Base-by-base conservation (phyloP, 2,329 filamentous ascomycete species). In the Trichoderma simmonsii region DNA sequence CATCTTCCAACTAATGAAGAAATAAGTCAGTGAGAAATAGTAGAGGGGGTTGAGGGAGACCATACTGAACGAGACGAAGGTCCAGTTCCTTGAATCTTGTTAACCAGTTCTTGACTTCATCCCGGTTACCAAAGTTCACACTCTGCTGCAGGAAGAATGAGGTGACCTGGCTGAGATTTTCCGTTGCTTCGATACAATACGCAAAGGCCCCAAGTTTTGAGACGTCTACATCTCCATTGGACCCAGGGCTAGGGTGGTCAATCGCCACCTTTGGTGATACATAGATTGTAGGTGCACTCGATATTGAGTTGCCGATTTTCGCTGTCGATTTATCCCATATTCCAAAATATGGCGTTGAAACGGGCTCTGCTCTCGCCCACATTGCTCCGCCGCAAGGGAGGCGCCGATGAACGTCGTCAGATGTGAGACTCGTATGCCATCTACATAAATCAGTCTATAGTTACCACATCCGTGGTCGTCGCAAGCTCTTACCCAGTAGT, bases 151-250 rank as follows among this genome's bases (percentile, higher is more conserved):
- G 77, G 61, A 86, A 86, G 71, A 82, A 85, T 0, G 79, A 83
- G 0, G 79, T 85, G 1, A 86, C 82, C 0, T 81, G 80, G 60
- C 82, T 85, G 5, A 86, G 75, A 0, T 81, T 85, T 73, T 86
- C 85, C 0, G 83, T 85, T 0, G 84, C 83, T 71, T 86, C 84
- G 11, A 86, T 81, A 9, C 82, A 81, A 61, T 85, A 86, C 1
- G 84, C 83, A 72, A 85, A 85, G 0, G 83, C 83, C 0, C 85
- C 85, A 0, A 86, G 77, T 0, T 81, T 81, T 6, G 83, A 81
- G 70, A 82, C 79, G 28, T 79, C 76, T 0, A 79, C 76, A 0
- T 73, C 14, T 59, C 57, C 26, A 36, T 36, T 30, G 0, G 43
- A 51, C 43, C 43, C 43, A n/a, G 43, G 43, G 3, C 43, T 51